A percentile compares a stretch with the other conserved stretches of the same genome.
phyloP scores from a whole-genome alignment of 2,329 filamentous ascomycete genomes.

The Scedosporium boydii region DNA sequence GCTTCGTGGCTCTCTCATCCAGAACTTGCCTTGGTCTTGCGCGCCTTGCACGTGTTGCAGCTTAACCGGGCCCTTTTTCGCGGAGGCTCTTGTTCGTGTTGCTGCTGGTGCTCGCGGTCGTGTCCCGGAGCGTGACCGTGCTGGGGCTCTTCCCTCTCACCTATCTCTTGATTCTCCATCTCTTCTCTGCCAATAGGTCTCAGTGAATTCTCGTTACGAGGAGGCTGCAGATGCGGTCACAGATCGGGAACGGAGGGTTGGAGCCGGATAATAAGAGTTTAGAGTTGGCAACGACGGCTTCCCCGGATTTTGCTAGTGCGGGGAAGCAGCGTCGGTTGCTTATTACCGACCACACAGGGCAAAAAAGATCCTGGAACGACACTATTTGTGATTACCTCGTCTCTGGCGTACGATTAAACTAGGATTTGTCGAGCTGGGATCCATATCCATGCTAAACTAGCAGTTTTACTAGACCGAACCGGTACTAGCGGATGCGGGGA shows the following conservation, averaged over 20 bases:
- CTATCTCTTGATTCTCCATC: background rate
- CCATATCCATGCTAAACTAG: background rate
- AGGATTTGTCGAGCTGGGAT: too few species aligned
- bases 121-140: background rate
- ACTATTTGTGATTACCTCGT: too few species aligned
- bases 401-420: too few species aligned
- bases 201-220: background rate
- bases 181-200: background rate
- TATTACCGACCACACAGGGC: background rate
- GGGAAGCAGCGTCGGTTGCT: background rate
- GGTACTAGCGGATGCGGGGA: background rate
- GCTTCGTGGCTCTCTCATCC: background rate
- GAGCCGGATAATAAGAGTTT: background rate
- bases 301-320: background rate
- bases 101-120: background rate
- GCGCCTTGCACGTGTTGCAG: slow-evolving; percentile 5
- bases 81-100: background rate
- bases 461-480: background rate
- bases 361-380: too few species aligned
- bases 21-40: background rate
- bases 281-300: background rate
- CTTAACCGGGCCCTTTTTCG: slow-evolving; percentile 3
- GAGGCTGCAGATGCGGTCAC: background rate
- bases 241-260: background rate
- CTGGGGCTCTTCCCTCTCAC: background rate